These are phyloP conservation scores for Ambispora gerdemannii DNA, from an alignment of 192 early-diverging fungal genomes.

Conservation along the genomic window DNA sequence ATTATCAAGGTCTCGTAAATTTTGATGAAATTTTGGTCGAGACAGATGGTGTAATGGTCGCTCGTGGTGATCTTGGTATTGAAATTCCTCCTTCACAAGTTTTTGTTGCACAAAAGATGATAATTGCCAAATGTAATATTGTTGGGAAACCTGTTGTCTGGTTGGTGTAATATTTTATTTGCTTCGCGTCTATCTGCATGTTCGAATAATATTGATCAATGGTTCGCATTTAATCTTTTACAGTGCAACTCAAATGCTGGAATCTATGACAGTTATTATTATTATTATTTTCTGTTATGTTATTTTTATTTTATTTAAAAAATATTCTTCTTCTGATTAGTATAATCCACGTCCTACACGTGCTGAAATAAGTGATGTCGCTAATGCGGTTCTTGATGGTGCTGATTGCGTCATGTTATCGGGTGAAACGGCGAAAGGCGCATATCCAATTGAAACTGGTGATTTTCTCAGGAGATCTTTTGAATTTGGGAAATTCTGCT, in stretches of 20 bases:
- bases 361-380: constrained; percentile 97
- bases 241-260: constrained; percentile 97
- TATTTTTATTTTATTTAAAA: background rate
- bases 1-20: constrained; percentile 95
- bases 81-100: constrained; percentile 94
- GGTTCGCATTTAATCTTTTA: background rate
- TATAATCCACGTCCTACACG: constrained; percentile 97
- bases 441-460: constrained; percentile 80
- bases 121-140: constrained; percentile 96
- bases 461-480: too few species aligned
- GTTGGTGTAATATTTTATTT: constrained; percentile 35
- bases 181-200: background rate
- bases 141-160: constrained; percentile 95
- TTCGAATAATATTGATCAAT: constrained; percentile 7
- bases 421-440: constrained; percentile 96
- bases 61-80: constrained; percentile 96
- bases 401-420: constrained; percentile 99
- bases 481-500: too few species aligned
- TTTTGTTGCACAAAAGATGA: constrained; percentile 96
- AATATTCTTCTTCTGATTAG: constrained; percentile 36
- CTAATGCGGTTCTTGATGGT: constrained; percentile 97
- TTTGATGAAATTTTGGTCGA: constrained; percentile 96
- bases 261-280: constrained; percentile 76
- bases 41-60: constrained; percentile 98
- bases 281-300: background rate